phyloP scores from a whole-genome alignment of 2,329 filamentous ascomycete genomes.

The Raffaelea ambrosiae region DNA sequence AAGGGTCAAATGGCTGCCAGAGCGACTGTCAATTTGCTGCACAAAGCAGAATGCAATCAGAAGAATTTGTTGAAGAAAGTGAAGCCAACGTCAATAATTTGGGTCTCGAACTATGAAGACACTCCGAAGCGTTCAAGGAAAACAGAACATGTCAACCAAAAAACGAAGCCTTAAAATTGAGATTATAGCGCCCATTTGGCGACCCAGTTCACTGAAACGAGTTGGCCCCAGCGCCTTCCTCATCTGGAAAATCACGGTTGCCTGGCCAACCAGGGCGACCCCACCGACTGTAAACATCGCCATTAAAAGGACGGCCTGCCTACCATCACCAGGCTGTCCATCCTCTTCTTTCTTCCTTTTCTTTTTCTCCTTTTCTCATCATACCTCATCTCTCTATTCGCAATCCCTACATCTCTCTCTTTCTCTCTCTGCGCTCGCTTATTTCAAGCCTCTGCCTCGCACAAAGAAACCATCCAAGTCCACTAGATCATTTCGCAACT shows the following conservation, averaged over 20 bases:
- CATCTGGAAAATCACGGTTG: slow-evolving; percentile 1
- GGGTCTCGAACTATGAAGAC: too few relatives aligned
- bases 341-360: slow-evolving; percentile 14
- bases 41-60: too few relatives aligned
- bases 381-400: slow-evolving; percentile 11
- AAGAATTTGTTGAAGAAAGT: too few relatives aligned
- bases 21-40: too few relatives aligned
- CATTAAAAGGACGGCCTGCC: slow-evolving; percentile 13
- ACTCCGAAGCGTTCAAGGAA: too few relatives aligned
- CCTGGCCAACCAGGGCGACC: slow-evolving; percentile 3
- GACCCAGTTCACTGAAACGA: neutral
- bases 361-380: slow-evolving; percentile 2
- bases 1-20: too few relatives aligned
- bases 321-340: neutral
- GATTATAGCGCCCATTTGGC: neutral
- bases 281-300: slow-evolving; percentile 14
- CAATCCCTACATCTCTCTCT: slow-evolving; percentile 6
- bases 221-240: neutral
- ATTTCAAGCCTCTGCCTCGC: slow-evolving; percentile 17
- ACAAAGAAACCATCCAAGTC: slow-evolving; percentile 27
- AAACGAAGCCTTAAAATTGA: neutral
- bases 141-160: too few relatives aligned
- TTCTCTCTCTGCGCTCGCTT: slow-evolving; percentile 10
- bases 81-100: too few relatives aligned
- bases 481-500: slow-evolving; percentile 39